Base-by-base conservation (phyloP, 140 eudicot species). In the Anethum foeniculum region DNA sequence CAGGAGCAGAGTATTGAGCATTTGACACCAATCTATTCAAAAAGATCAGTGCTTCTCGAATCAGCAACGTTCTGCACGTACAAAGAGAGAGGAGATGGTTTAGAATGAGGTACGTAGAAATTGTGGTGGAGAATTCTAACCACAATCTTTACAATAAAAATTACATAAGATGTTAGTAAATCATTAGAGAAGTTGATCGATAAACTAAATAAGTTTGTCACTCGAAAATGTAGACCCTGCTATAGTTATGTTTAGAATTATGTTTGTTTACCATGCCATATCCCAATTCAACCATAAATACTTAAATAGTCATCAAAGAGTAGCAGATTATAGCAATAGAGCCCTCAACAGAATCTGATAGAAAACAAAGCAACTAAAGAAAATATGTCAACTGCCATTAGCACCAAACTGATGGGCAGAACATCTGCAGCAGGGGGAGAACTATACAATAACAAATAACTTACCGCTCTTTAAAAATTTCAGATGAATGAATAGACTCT, bases 11-110 rank as follows among this genome's bases (percentile, higher is more conserved):
- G 85, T 87, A 92, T 39, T 87, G 87, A 47, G 94, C 85, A 79
- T 85, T 89, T 19, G 98, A 90, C 7, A 80, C 98, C 9, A 94
- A 89, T 81, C 96, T 88, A 75, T 94, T 92, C 60, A 94, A 78
- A 60, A 94, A 86, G 44, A 87, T 92, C 34, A 94, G 94, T 2
- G 89, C 89, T 83, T 92, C 98, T 14, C 95, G 94, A 32, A 94
- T 84, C 28, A 94, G 88, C 91, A 92, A 89, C 25, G 89, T 88
- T 77, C 98, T 94, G 93, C 87, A 80, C 38, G 13, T 64, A 74
- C 56, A 30, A 19, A 32, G 28, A 52, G 23, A 12, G 43, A 67
- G 18, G 41, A 67, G 43, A 67, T 67, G 41, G 74, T 67, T 67
- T 14, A 67, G 74, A 43, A 21, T 28, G 62, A 39, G 62, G 62